Evolutionary conservation across 148 eudicot genomes (phyloP).

Genomic region (Cornus florida): DNA sequence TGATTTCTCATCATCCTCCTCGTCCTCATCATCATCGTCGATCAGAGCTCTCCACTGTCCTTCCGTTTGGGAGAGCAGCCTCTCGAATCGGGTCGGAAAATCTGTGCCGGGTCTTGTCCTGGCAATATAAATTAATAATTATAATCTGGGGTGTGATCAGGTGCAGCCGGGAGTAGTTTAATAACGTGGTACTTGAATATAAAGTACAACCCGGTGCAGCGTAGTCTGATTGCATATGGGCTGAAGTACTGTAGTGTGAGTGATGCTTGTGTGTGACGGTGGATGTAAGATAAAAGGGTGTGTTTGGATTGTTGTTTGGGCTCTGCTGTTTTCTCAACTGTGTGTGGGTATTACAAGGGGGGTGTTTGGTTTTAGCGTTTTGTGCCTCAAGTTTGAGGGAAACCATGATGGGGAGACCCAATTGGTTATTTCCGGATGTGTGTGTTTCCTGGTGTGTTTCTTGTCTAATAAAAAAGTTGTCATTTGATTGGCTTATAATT

Average conservation of each 20-base stretch:
- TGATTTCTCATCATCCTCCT: background rate
- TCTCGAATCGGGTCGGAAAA: constrained; percentile 27
- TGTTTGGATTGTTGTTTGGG: too few relatives aligned
- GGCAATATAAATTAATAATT: constrained; percentile 14
- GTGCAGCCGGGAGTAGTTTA: too few relatives aligned
- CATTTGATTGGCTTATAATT: background rate
- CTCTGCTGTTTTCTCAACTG: background rate
- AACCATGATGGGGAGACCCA: background rate
- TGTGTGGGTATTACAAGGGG: background rate
- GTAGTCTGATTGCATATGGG: background rate
- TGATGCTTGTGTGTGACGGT: too few relatives aligned
- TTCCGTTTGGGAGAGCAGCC: constrained; percentile 33
- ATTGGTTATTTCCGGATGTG: background rate
- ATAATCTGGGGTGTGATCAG: background rate
- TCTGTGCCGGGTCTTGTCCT: constrained; percentile 40
- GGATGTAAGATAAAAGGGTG: too few relatives aligned
- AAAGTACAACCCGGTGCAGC: background rate
- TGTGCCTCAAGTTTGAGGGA: background rate
- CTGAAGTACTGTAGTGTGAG: background rate
- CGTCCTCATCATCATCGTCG: background rate
- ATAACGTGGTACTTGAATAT: too few relatives aligned
- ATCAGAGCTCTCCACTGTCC: constrained; percentile 29
- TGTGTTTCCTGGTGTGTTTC: constrained; percentile 1
- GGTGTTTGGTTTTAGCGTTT: constrained; percentile 1
- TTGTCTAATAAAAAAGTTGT: constrained; percentile 10